Evolutionary conservation across 352 stramenopile species (phyloP), one percentile per base, ranked within the genome.

Genomic region (Globisporangium echinulatum): DNA sequence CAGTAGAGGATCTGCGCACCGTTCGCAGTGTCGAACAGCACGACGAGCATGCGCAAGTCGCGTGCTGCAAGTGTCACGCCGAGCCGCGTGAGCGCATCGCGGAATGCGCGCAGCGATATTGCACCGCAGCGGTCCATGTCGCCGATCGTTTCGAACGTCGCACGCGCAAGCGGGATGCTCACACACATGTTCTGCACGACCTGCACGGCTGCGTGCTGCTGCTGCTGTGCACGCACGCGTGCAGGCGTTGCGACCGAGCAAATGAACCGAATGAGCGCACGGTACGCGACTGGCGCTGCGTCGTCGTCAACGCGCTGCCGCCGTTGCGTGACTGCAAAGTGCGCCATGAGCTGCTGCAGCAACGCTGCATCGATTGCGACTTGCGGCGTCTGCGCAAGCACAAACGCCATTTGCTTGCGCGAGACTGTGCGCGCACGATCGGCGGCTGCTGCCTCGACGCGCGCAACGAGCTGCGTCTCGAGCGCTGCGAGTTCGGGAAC

Each of bases 371-470:
- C 65, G 10, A 89, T 59, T 5, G 73, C 77, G 33, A 89, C 57
- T 4, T 66, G 66, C 3, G 74, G 65, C 4, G 62, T 61, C 58
- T 87, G 76, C 2, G 73, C 78, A 0, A 86, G 52, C 25, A 84
- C 71, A 59, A 82, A 89, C 4, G 66, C 60, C 3, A 89, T 47
- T 47, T 87, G 79, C 38, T 87, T 89, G 38, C 62, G 72, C 0
- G 73, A 69, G 46, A 86, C 51, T 3, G 69, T 17, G 13, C 47
- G 56, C 10, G 62, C 52, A 33, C 25, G 25, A 33, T 33, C 25
- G 25, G 25, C 25, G 25, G 25, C 25, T 33, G 25, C 25, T 33
- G 25, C 25, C 25, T 33, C 25, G 25, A 33, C 25, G 25, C 25
- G 25, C 25, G 25, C 25, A 33, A 33, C 25, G 25, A 33, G 57